These are phyloP conservation scores for Oryza meridionalis DNA, from an alignment of 176 grass and related monocot genomes.

Conservation along the genomic window DNA sequence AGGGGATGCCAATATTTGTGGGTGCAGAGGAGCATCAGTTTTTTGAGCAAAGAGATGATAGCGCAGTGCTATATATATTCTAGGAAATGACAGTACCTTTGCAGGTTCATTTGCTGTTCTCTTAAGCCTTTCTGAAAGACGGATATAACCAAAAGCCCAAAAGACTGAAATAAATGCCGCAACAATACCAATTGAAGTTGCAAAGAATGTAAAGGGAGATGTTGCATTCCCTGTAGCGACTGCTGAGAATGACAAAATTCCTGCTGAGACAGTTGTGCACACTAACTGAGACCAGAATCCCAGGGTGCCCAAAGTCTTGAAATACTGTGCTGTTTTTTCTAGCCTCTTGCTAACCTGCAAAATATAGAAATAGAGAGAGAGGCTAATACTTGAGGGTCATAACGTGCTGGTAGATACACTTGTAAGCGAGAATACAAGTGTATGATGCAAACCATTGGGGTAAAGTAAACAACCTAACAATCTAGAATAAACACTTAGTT, in stretches of 20 bases:
- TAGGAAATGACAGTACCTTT: conserved; percentile 43
- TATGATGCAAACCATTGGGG: not conserved
- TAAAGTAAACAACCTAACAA: not conserved
- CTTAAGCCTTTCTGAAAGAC: conserved; percentile 58
- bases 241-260: conserved; percentile 73
- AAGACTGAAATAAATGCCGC: conserved; percentile 57
- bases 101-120: conserved; percentile 65
- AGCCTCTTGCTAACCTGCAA: conserved; percentile 81
- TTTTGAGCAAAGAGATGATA: not conserved
- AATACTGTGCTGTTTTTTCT: conserved; percentile 70
- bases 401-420: not conserved
- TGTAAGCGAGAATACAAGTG: not conserved
- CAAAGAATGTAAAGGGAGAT: conserved; percentile 71
- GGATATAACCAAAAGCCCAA: conserved; percentile 69
- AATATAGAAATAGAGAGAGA: not conserved
- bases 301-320: conserved; percentile 75
- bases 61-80: not conserved
- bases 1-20: not conserved
- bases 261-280: conserved; percentile 75
- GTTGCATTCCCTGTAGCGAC: conserved; percentile 71
- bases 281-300: conserved; percentile 94
- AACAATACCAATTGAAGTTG: conserved; percentile 48
- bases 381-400: not conserved
- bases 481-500: not conserved
- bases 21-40: not conserved